Conservation (phyloP, 768 basidiomycete genomes). For the Hydnomerulius pinastri region DNA sequence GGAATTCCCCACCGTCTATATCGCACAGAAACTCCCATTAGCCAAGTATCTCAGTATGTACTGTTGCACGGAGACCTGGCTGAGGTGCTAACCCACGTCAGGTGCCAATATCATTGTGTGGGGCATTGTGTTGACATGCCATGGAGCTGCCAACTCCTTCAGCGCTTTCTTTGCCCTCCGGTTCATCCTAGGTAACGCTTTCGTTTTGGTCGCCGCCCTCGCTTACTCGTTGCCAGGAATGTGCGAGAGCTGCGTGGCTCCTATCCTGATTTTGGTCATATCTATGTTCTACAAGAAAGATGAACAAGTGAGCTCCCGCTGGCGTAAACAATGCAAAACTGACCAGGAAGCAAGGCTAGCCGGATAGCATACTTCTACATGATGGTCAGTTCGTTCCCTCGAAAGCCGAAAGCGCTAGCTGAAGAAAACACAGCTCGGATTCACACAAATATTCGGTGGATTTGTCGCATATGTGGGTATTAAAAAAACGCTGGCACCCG, state of each 20-base stretch:
- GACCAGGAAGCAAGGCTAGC: constrained; percentile 22
- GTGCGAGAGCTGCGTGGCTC: constrained; percentile 42
- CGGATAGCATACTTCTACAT: constrained; percentile 41
- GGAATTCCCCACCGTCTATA: constrained; percentile 44
- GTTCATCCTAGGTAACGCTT: constrained; percentile 35
- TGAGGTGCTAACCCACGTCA: background rate
- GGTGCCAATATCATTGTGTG: constrained; percentile 42
- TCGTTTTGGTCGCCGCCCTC: background rate
- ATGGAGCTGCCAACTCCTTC: constrained; percentile 35
- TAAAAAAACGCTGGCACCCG: background rate
- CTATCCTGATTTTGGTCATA: constrained; percentile 40
- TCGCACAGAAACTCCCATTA: constrained; percentile 37
- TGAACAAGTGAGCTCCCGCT: constrained; percentile 32
- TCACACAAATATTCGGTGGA: constrained; percentile 40
- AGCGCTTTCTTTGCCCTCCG: constrained; percentile 40
- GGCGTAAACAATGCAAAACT: background rate
- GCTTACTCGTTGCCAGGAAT: constrained; percentile 25
- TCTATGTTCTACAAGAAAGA: constrained; percentile 42
- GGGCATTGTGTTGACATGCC: constrained; percentile 39
- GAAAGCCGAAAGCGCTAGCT: background rate
- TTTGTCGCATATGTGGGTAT: constrained; percentile 36
- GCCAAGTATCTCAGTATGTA: constrained; percentile 40
- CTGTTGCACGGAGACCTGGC: background rate
- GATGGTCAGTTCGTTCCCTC: constrained; percentile 23
- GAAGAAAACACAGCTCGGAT: constrained; percentile 17